Conservation (phyloP, 306 rosid genomes). For the peach (Prunus persica) region DNA sequence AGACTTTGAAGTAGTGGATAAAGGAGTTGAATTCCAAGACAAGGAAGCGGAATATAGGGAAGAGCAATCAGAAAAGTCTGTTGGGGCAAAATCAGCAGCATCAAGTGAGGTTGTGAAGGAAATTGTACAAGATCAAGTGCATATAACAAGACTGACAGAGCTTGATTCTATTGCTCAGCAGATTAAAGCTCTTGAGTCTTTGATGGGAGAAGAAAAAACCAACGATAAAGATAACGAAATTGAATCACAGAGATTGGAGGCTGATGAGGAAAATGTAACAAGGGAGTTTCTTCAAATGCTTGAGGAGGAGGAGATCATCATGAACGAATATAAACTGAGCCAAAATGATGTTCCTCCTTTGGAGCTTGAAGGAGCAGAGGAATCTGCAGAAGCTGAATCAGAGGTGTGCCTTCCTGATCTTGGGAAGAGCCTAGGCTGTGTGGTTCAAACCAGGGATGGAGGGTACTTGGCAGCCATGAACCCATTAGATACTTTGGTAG, state of each 20-base stretch:
- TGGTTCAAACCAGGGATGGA: slow-evolving; percentile 80
- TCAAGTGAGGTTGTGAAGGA: slow-evolving; percentile 82
- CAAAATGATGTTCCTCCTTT: slow-evolving; percentile 47
- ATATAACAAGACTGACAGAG: slow-evolving; percentile 54
- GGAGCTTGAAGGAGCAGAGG: slow-evolving; percentile 42
- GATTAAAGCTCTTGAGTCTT: slow-evolving; percentile 87
- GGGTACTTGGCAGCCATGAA: slow-evolving; percentile 86
- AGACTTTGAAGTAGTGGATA: slow-evolving; percentile 84
- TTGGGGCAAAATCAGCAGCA: slow-evolving; percentile 43
- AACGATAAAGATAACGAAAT: slow-evolving; percentile 42
- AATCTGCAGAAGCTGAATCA: slow-evolving; percentile 43
- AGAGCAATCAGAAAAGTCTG: slow-evolving; percentile 46
- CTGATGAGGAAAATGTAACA: slow-evolving; percentile 83
- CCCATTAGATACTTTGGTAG: slow-evolving; percentile 51
- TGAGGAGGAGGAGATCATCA: slow-evolving; percentile 57
- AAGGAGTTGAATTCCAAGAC: slow-evolving; percentile 80
- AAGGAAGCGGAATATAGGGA: slow-evolving; percentile 38
- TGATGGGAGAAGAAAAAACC: slow-evolving; percentile 58
- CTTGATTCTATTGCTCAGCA: slow-evolving; percentile 92
- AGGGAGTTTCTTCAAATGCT: slow-evolving; percentile 92
- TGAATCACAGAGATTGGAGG: slow-evolving; percentile 59
- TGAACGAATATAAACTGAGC: slow-evolving; percentile 28
- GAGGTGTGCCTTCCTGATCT: slow-evolving; percentile 79
- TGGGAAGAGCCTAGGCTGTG: slow-evolving; percentile 82
- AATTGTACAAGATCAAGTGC: slow-evolving; percentile 58